Evolutionary conservation across 2,329 filamentous ascomycete species (phyloP).

Genomic region (Leptographium wingfieldii): DNA sequence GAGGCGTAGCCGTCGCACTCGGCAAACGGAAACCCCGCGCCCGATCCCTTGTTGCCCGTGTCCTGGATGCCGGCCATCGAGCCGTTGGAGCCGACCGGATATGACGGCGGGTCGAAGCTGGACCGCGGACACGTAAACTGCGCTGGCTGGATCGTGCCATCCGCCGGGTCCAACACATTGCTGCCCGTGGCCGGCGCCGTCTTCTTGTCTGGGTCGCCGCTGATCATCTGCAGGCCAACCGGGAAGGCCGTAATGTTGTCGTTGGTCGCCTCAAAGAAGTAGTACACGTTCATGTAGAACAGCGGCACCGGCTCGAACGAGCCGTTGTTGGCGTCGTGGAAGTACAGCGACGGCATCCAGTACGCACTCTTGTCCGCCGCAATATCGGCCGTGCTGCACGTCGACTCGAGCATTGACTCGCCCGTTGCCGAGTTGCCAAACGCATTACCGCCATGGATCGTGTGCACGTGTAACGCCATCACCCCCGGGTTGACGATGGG

Average conservation of each 20-base stretch:
- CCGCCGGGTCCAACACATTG: constrained; percentile 36
- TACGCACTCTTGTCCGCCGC: constrained; percentile 61
- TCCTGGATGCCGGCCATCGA: constrained; percentile 41
- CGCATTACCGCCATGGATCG: constrained; percentile 56
- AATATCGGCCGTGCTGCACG: constrained; percentile 59
- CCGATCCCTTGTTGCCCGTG: constrained; percentile 39
- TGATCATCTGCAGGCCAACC: constrained; percentile 56
- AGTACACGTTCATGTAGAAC: constrained; percentile 67
- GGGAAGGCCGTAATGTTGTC: constrained; percentile 61
- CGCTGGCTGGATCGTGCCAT: constrained; percentile 38
- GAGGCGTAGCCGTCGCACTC: constrained; percentile 53
- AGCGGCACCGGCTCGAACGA: constrained; percentile 53
- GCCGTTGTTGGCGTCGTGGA: constrained; percentile 47
- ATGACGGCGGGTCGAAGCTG: constrained; percentile 35
- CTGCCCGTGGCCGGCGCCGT: constrained; percentile 40
- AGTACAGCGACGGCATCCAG: constrained; percentile 64
- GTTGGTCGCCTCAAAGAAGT: constrained; percentile 54
- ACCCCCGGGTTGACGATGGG: constrained; percentile 54
- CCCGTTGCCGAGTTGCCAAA: constrained; percentile 53
- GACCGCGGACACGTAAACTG: constrained; percentile 49
- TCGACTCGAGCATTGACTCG: constrained; percentile 43
- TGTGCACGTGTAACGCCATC: constrained; percentile 52
- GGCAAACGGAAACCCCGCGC: constrained; percentile 55
- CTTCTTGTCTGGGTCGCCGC: constrained; percentile 48
- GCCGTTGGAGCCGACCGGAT: constrained; percentile 42